Percentiles rank a stretch among this genome's conserved stretches.
phyloP scores from a whole-genome alignment of 2,329 filamentous ascomycete species.

The Diplodia mutila region DNA sequence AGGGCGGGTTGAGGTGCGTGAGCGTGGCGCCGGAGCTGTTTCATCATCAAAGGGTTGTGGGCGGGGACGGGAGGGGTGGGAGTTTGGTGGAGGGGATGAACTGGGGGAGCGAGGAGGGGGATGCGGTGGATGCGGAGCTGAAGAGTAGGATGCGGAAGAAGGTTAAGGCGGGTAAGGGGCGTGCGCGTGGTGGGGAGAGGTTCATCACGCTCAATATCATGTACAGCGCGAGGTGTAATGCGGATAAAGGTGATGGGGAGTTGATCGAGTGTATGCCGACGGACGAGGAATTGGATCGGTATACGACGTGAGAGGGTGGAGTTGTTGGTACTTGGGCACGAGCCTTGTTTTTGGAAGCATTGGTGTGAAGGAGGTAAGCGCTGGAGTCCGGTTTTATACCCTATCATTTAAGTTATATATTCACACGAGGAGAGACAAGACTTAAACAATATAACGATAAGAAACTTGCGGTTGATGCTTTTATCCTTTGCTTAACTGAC shows the following conservation, averaged over 20 bases:
- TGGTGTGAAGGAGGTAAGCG: background rate
- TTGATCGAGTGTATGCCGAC: constrained; percentile 24
- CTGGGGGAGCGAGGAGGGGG: background rate
- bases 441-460: background rate
- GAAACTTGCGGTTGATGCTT: no score
- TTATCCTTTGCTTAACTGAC: background rate
- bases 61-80: background rate
- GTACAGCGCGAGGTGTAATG: constrained; percentile 25
- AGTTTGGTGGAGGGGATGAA: constrained; percentile 23
- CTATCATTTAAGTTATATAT: background rate
- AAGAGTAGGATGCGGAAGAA: background rate
- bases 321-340: background rate
- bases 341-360: background rate
- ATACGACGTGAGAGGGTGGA: background rate
- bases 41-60: constrained; percentile 29
- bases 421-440: background rate
- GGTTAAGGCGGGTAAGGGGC: background rate
- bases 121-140: background rate
- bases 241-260: background rate
- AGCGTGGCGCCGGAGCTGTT: constrained; percentile 35
- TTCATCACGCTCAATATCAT: constrained; percentile 23
- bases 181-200: background rate
- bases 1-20: constrained; percentile 33
- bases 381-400: constrained; percentile 3
- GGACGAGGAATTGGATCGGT: constrained; percentile 23